phyloP scores from a whole-genome alignment of 75 land plant species.

The Cupressus sempervirens region DNA sequence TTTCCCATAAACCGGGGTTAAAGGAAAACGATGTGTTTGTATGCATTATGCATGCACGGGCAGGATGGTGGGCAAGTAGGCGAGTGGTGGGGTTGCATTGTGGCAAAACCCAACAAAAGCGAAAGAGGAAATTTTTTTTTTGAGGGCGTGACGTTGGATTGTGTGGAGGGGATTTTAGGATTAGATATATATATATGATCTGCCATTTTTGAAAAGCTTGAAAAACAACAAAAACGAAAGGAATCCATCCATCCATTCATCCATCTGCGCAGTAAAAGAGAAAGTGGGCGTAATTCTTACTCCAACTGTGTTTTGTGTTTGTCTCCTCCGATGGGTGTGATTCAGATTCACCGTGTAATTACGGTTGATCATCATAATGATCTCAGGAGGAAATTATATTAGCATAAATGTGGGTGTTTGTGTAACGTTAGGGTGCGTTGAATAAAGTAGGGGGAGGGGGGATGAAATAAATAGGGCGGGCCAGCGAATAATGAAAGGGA shows the following conservation, averaged over 20 bases:
- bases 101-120: neutral
- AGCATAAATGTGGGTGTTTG: neutral
- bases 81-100: neutral
- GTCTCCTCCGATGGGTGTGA: no score
- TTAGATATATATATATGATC: neutral
- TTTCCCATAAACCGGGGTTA: neutral
- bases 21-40: neutral
- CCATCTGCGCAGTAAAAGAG: neutral
- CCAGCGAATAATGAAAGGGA: neutral
- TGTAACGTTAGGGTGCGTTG: neutral
- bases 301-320: neutral
- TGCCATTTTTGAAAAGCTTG: neutral
- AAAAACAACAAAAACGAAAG: neutral
- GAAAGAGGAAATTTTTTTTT: neutral
- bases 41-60: neutral
- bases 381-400: neutral
- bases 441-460: neutral
- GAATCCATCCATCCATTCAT: neutral
- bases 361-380: neutral
- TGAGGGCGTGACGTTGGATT: neutral
- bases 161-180: neutral
- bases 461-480: conserved; percentile 3
- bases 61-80: neutral
- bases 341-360: neutral
- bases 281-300: conserved; percentile 1